Base-by-base conservation (phyloP, 371 early-diverging fungal genomes). In the Smittium mucronatum region DNA sequence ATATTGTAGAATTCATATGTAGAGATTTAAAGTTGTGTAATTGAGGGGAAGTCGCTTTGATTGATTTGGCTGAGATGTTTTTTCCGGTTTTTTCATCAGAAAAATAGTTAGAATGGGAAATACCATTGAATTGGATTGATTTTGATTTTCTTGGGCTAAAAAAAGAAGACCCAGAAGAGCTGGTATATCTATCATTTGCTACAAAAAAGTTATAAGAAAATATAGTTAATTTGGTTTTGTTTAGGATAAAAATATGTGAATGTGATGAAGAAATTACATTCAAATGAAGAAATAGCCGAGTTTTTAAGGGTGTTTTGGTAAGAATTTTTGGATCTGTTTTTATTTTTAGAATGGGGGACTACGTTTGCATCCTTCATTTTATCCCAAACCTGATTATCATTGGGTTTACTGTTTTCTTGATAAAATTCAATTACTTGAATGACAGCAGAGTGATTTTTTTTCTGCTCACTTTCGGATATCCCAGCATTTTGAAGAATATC, bases 351-450 rank as follows among this genome's bases (percentile, higher is more conserved):
- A 31, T 68, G 36, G 65, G 59, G 25, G 70, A 74, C 29, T 29
- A 36, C 71, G 63, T 34, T 47, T 11, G 63, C 63, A 61, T 61
- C 29, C 63, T 28, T 88, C 78, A 58, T 17, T 71, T 30, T 34
- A 16, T 21, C 1, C 34, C 21, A 15, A 64, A 60, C 67, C 25
- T 47, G 72, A 64, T 26, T 81, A 67, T 1, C 81, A 80, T 57
- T 69, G 66, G 34, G 81, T 69, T 85, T 84, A 60, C 83, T 84
- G 34, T 82, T 84, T 69, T 93, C 93, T 71, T 87, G 86, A 80
- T 92, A 93, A 75, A 95, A 96, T 60, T 90, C 92, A 78, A 98
- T 92, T 63, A 94, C 90, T 76, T 98, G 95, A 63, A 97, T 80
- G 25, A 98, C 93, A 33, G 97, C 90, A 47, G 86, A 93, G 25